phyloP scores from a whole-genome alignment of 345 rosid genomes.

The Draba incana region DNA sequence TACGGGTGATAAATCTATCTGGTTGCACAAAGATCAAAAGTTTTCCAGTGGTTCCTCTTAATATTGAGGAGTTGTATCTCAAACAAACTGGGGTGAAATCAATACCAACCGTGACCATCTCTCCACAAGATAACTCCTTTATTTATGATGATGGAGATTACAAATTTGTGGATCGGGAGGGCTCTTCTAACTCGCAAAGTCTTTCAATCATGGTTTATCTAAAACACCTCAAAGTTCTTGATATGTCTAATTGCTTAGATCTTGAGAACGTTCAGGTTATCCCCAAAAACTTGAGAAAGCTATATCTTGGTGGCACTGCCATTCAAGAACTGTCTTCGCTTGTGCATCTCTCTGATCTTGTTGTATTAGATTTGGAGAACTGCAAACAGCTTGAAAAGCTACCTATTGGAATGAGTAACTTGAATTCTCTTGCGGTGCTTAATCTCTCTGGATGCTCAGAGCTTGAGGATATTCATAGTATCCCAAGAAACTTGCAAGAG shows the following conservation, averaged over 20 bases:
- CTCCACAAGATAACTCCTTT: no score
- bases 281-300: neutral
- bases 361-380: neutral
- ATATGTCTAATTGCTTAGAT: neutral
- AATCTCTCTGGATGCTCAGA: slow-evolving; percentile 18
- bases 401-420: neutral
- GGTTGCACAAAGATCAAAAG: no score
- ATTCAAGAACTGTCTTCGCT: slow-evolving; percentile 13
- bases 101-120: no score
- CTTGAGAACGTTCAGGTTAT: neutral
- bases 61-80: no score
- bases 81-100: no score
- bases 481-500: neutral
- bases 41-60: no score
- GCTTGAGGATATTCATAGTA: neutral
- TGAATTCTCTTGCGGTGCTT: slow-evolving; percentile 11
- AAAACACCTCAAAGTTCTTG: no score
- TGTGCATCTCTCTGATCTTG: neutral
- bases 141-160: no score
- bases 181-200: no score
- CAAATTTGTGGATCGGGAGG: no score
- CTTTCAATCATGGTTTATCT: no score
- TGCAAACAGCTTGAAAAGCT: neutral
- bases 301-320: slow-evolving; percentile 1
- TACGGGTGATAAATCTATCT: no score